These are phyloP conservation scores for Aspergillus nidulans DNA, from an alignment of 495 filamentous ascomycete genomes.

Conservation along the genomic window DNA sequence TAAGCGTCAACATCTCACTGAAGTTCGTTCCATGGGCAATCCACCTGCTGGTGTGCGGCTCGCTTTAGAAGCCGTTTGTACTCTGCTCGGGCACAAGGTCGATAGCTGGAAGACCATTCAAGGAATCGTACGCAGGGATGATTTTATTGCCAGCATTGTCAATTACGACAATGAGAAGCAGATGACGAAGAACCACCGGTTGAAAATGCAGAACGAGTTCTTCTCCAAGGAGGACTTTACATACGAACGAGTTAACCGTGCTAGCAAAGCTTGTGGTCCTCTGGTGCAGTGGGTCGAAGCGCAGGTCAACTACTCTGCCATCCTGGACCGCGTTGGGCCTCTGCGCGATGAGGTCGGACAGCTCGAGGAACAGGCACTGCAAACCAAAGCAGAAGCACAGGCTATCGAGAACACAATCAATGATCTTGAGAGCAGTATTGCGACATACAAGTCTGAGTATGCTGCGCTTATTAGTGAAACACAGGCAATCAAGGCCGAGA, in stretches of 20 bases:
- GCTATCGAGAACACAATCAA: conserved; percentile 84
- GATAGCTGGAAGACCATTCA: conserved; percentile 87
- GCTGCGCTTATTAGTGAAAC: conserved; percentile 95
- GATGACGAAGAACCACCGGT: conserved; percentile 78
- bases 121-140: conserved; percentile 79
- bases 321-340: conserved; percentile 90
- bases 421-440: conserved; percentile 82
- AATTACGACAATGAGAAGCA: conserved; percentile 94
- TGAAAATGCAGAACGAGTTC: conserved; percentile 90
- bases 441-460: conserved; percentile 95
- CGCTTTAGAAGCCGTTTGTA: conserved; percentile 92
- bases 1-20: conserved; percentile 91
- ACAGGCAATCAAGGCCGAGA: conserved; percentile 93
- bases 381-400: conserved; percentile 92
- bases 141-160: conserved; percentile 97
- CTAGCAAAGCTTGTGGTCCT: conserved; percentile 94
- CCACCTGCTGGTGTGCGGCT: conserved; percentile 87
- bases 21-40: conserved; percentile 94
- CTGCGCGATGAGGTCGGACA: conserved; percentile 83
- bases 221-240: conserved; percentile 91
- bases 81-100: conserved; percentile 84
- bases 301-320: conserved; percentile 95
- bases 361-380: conserved; percentile 81
- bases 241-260: conserved; percentile 89
- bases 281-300: conserved; percentile 96